phyloP scores from a whole-genome alignment of 441 rosid species.

The Breynia disticha region DNA sequence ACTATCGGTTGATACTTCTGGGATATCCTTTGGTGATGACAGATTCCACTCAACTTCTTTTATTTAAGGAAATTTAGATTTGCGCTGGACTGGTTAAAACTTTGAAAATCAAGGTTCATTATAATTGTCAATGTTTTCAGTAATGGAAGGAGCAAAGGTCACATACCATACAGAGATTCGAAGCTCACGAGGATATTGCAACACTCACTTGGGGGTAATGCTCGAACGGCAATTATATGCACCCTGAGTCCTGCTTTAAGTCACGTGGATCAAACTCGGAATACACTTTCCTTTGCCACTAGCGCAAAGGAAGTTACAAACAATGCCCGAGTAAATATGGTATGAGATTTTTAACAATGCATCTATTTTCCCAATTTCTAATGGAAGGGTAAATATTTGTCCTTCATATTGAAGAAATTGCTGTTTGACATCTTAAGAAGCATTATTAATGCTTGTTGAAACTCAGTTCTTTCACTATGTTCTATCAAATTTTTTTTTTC shows the following conservation, averaged over 20 bases:
- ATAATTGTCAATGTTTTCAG: conserved; percentile 31
- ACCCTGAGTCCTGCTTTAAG: conserved; percentile 87
- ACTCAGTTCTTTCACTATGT: too few relatives aligned
- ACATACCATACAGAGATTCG: conserved; percentile 88
- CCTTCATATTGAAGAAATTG: too few relatives aligned
- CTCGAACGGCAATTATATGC: conserved; percentile 88
- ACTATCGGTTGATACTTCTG: too few relatives aligned
- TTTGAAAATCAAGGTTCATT: background rate
- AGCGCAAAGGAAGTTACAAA: conserved; percentile 92
- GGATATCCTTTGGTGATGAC: too few relatives aligned
- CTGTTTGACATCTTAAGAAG: too few relatives aligned
- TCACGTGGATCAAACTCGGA: conserved; percentile 81
- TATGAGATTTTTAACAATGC: conserved; percentile 17
- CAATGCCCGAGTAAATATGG: conserved; percentile 86
- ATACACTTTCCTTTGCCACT: conserved; percentile 73
- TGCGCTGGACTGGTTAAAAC: too few relatives aligned
- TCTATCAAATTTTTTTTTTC: too few relatives aligned
- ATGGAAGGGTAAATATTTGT: too few relatives aligned
- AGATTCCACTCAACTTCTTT: too few relatives aligned
- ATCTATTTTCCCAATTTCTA: too few relatives aligned
- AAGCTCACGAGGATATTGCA: conserved; percentile 92
- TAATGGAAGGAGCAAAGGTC: conserved; percentile 50
- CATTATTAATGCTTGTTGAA: too few relatives aligned
- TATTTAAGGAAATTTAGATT: too few relatives aligned
- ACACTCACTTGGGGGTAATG: conserved; percentile 92